phyloP scores from a whole-genome alignment of 2,329 filamentous ascomycete genomes.

The Aspergillus sp. region DNA sequence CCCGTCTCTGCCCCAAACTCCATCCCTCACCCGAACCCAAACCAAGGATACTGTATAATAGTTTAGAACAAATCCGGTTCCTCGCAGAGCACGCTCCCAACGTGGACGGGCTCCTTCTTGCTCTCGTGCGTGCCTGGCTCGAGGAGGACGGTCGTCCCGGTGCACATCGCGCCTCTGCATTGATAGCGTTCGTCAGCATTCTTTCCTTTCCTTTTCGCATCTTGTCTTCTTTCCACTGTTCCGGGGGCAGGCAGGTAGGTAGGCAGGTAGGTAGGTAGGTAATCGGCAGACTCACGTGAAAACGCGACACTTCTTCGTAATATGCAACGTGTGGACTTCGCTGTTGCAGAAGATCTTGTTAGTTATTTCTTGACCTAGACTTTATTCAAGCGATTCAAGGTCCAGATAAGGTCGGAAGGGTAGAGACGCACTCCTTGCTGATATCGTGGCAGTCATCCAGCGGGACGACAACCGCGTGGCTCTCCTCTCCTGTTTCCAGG shows the following conservation, averaged over 20 bases:
- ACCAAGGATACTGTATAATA: too few relatives aligned
- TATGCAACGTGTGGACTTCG: constrained; percentile 7
- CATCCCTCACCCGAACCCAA: too few relatives aligned
- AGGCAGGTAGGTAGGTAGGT: too few relatives aligned
- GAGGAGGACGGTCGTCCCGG: constrained; percentile 6
- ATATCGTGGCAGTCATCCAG: constrained; percentile 11
- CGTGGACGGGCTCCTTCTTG: not conserved
- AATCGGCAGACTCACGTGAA: constrained; percentile 10
- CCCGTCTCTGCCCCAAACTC: too few relatives aligned
- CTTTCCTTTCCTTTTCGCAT: too few relatives aligned
- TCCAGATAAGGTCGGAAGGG: not conserved
- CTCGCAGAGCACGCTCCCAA: constrained; percentile 10
- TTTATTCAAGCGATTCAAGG: too few relatives aligned
- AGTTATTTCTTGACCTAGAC: not conserved
- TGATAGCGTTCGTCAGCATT: not conserved
- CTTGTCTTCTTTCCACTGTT: too few relatives aligned
- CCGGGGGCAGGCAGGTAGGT: too few relatives aligned
- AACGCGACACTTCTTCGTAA: constrained; percentile 11
- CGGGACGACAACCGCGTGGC: constrained; percentile 4
- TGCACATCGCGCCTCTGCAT: constrained; percentile 10
- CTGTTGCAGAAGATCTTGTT: not conserved
- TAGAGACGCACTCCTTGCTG: constrained; percentile 10
- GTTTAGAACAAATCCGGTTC: constrained; percentile 1
- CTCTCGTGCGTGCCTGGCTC: constrained; percentile 10
- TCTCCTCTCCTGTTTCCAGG: constrained; percentile 13